A percentile compares a stretch with the other conserved stretches of the same genome.
phyloP scores from a whole-genome alignment of 2,329 filamentous ascomycete genomes.

The Fusarium redolens region DNA sequence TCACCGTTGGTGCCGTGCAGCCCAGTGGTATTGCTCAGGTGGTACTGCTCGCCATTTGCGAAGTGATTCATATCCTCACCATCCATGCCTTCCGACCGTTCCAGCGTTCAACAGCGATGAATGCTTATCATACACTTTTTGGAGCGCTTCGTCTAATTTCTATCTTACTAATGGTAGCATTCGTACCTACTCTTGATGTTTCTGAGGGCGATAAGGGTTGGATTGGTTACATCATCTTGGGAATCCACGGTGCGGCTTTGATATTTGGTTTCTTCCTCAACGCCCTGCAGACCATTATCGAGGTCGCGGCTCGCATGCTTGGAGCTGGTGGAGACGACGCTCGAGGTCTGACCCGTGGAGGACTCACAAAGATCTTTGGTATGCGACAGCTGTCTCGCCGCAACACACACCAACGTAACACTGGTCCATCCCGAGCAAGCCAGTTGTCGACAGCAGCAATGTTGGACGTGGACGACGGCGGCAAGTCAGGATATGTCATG shows the following conservation, averaged over 20 bases:
- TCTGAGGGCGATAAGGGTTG: slow-evolving; percentile 86
- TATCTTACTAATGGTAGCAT: slow-evolving; percentile 81
- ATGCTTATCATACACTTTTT: slow-evolving; percentile 91
- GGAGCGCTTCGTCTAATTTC: slow-evolving; percentile 80
- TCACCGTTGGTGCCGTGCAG: slow-evolving; percentile 93
- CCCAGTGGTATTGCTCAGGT: slow-evolving; percentile 93
- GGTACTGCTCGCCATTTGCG: slow-evolving; percentile 90
- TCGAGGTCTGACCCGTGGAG: slow-evolving; percentile 78
- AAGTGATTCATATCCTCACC: slow-evolving; percentile 89
- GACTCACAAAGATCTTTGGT: slow-evolving; percentile 89
- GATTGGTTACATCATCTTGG: slow-evolving; percentile 92
- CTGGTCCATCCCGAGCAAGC: slow-evolving; percentile 76
- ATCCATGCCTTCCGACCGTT: slow-evolving; percentile 92
- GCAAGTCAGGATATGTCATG: slow-evolving; percentile 69
- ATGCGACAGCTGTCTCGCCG: slow-evolving; percentile 88
- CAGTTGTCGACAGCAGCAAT: slow-evolving; percentile 87
- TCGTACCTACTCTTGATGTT: slow-evolving; percentile 84
- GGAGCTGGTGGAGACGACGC: slow-evolving; percentile 84
- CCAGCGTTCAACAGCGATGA: slow-evolving; percentile 94
- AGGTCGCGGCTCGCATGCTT: slow-evolving; percentile 84
- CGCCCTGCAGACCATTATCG: slow-evolving; percentile 87
- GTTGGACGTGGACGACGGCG: slow-evolving; percentile 74
- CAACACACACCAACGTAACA: slow-evolving; percentile 69
- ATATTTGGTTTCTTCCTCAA: slow-evolving; percentile 95
- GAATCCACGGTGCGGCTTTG: slow-evolving; percentile 86